Evolutionary conservation across 805 yeast genomes (phyloP), one percentile per base, ranked within the genome.

Genomic region (Ogataea neopini): DNA sequence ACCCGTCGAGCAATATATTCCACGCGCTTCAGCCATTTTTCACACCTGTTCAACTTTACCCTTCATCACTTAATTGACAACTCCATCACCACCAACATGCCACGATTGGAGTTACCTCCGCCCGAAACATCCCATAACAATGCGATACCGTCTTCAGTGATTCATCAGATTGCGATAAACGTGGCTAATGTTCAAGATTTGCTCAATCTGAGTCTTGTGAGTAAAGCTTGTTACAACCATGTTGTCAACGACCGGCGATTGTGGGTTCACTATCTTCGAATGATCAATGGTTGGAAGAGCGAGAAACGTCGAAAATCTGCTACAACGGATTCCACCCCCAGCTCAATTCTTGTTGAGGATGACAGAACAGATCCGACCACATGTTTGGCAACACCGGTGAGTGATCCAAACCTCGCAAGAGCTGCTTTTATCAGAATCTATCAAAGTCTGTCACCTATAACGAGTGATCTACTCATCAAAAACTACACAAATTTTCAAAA

Each of bases 401-500:
- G 51, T 17, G 66, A 65, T 40, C 53, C 60, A 7, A 48, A 53
- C 35, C 28, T 60, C 6, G 63, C 70, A 3, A 54, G 62, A 37
- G 26, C 13, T 4, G 39, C 53, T 14, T 67, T 69, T 44, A 59
- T 57, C 4, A 43, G 47, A 18, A 56, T 68, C 1, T 66, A 64
- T 44, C 47, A 57, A 7, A 52, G 52, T n/a, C 37, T 68, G 45
- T 51, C 55, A 3, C 72, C 72, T 1, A 53, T 66, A 3, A 47
- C 67, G 7, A 52, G 53, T 23, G 66, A 66, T 43, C 36, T 69
- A 43, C 51, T 68, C 15, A 50, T 68, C n/a, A 60, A 59, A 26
- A 64, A 67, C 47, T 66, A 67, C 44, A 49, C 63, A 7, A 66
- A 67, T 49, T 66, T 67, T 39, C 68, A 62, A 47, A 63, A 57